Percentiles rank a stretch among this genome's conserved stretches.
Evolutionary conservation across 225 moss, liverwort and hornwort genomes (phyloP).

Genomic region (Pseudoscleropodium purum): DNA sequence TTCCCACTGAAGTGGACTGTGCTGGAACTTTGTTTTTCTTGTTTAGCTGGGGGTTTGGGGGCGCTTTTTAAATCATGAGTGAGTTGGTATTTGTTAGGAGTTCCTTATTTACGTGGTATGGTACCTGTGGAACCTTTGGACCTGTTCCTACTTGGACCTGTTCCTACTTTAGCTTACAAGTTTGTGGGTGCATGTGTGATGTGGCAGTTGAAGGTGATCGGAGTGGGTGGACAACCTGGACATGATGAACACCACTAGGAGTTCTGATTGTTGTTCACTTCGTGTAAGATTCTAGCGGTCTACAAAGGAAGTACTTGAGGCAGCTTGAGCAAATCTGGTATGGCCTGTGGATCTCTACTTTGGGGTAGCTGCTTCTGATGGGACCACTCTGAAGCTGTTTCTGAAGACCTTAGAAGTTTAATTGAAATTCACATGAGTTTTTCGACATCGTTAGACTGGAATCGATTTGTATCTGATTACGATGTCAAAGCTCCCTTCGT

Average conservation of each 20-base stretch:
- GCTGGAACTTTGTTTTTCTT: not conserved
- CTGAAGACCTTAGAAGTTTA: constrained; percentile 4
- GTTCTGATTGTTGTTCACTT: not conserved
- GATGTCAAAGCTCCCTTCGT: not conserved
- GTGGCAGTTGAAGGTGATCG: constrained; percentile 86
- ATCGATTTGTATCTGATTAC: not conserved
- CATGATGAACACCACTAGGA: constrained; percentile 78
- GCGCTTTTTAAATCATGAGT: not conserved
- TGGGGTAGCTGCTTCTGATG: not conserved
- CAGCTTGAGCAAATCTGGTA: not conserved
- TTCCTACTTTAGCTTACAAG: not conserved
- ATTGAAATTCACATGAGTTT: constrained; percentile 1
- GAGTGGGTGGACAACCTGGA: constrained; percentile 82
- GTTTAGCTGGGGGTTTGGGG: not conserved
- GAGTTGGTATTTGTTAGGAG: not conserved
- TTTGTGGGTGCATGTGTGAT: not conserved
- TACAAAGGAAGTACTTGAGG: not conserved
- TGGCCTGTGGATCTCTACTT: constrained; percentile 2
- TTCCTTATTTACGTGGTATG: not conserved
- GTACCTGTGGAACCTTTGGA: no score
- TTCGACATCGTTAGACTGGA: not conserved
- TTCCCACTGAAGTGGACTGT: not conserved
- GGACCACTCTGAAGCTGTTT: not conserved
- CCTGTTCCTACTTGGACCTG: not conserved
- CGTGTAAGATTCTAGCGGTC: not conserved